These are phyloP conservation scores for Solanum tarijense DNA, from an alignment of 257 asterid genomes.

Conservation along the genomic window DNA sequence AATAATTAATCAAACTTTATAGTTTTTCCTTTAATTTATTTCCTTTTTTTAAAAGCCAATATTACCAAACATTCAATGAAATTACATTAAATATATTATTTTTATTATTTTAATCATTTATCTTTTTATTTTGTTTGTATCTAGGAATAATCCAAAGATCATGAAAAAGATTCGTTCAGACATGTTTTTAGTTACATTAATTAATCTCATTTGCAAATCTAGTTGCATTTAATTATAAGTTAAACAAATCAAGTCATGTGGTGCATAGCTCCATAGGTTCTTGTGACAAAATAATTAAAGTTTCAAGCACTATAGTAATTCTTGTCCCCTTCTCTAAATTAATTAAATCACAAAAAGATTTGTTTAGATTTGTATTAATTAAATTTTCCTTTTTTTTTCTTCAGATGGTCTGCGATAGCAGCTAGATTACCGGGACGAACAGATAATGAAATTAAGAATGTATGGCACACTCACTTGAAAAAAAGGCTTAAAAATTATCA, in stretches of 20 bases:
- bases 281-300: conserved; percentile 7
- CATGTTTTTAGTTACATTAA: neutral
- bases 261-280: conserved; percentile 14
- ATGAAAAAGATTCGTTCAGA: conserved; percentile 8
- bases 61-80: neutral
- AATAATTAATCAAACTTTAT: neutral
- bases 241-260: neutral
- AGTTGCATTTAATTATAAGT: neutral
- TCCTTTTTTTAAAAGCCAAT: neutral
- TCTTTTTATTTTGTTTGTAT: neutral
- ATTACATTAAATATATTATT: no score
- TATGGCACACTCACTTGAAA: conserved; percentile 87
- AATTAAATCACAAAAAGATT: neutral
- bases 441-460: conserved; percentile 83
- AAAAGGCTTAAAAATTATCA: conserved; percentile 32
- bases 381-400: neutral
- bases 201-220: neutral
- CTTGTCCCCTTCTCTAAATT: neutral
- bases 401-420: conserved; percentile 90
- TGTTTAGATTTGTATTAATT: neutral
- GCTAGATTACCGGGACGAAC: conserved; percentile 80
- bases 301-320: neutral
- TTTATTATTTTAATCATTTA: neutral
- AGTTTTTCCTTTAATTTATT: neutral
- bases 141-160: neutral